A percentile compares a stretch with the other conserved stretches of the same genome.
Evolutionary conservation across 331 rosid genomes (phyloP).

Genomic region (Quercus tomentella): DNA sequence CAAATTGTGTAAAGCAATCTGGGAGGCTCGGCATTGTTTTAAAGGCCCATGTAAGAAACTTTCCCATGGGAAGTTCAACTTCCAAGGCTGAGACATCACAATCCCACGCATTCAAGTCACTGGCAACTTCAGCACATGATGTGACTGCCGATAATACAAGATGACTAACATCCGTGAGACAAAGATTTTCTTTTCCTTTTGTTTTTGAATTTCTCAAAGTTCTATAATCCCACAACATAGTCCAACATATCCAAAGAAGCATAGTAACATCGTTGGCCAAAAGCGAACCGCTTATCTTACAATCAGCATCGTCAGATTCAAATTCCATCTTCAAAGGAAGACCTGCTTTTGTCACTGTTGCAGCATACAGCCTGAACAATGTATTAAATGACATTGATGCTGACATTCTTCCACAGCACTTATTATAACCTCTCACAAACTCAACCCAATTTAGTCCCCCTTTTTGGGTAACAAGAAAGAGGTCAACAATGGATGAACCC

Average conservation of each 20-base stretch:
- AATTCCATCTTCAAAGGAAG: slow-evolving; percentile 47
- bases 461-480: slow-evolving; percentile 45
- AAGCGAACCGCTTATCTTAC: slow-evolving; percentile 63
- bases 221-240: slow-evolving; percentile 55
- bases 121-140: slow-evolving; percentile 43
- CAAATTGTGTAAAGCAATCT: slow-evolving; percentile 56
- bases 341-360: slow-evolving; percentile 19
- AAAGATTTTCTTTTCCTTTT: slow-evolving; percentile 21
- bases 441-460: slow-evolving; percentile 71
- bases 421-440: slow-evolving; percentile 68
- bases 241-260: slow-evolving; percentile 79
- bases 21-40: slow-evolving; percentile 65
- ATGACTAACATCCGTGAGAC: slow-evolving; percentile 64
- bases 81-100: slow-evolving; percentile 50
- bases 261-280: slow-evolving; percentile 47
- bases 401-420: slow-evolving; percentile 64
- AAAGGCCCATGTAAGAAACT: slow-evolving; percentile 70
- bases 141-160: slow-evolving; percentile 51
- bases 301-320: slow-evolving; percentile 55
- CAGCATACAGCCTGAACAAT: slow-evolving; percentile 47
- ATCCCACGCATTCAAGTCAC: slow-evolving; percentile 51
- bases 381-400: slow-evolving; percentile 52
- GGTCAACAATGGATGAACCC: slow-evolving; percentile 54
- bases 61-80: slow-evolving; percentile 59
- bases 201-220: slow-evolving; percentile 20